Base-by-base conservation (phyloP, 2,329 filamentous ascomycete genomes). In the Fusarium heterosporum region DNA sequence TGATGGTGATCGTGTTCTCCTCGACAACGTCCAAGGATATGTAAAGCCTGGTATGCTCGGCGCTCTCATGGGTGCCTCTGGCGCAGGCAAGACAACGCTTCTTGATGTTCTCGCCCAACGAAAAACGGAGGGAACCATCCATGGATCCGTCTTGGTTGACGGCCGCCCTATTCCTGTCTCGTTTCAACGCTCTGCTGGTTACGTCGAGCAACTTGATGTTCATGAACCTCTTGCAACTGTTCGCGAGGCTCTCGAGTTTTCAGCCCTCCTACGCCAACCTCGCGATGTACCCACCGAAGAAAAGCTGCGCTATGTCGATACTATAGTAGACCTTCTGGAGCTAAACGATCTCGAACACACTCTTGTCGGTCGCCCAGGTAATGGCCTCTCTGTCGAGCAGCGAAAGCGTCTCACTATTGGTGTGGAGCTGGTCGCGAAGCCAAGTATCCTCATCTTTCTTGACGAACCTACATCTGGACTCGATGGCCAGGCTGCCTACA, bases 11-110 rank as follows among this genome's bases (percentile, higher is more conserved):
- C 87, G 90, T 8, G 82, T 87, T 3, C 87, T 96, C 53, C 81
- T 97, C 6, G 89, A 96, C 66, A 85, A 95, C 54, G 90, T 96
- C 1, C 87, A 93, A 65, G 93, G 93, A 4, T 96, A 90, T 86
- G 90, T 94, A 47, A 92, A 93, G 75, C 91, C 92, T 0, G 92
- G 92, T 38, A 93, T 89, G 66, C 79, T 93, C 22, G 92, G 89
- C 5, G 92, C 91, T 4, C 80, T 95, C 19, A 92, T 94, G 91
- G 90, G 92, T 71, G 87, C 91, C 2, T 91, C 89, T 14, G 92
- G 92, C 64, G 93, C 93, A 11, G 93, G 93, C 38, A 96, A 96
- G 78, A 96, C 93, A 0, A 96, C 93, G 0, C 84, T 97, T 2
- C 82, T 96, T 6, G 93, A 96, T 74, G 91, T 93, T 3, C 84